Conservation (phyloP, 169 alveolate genomes). For the Besnoitia besnoiti region DNA sequence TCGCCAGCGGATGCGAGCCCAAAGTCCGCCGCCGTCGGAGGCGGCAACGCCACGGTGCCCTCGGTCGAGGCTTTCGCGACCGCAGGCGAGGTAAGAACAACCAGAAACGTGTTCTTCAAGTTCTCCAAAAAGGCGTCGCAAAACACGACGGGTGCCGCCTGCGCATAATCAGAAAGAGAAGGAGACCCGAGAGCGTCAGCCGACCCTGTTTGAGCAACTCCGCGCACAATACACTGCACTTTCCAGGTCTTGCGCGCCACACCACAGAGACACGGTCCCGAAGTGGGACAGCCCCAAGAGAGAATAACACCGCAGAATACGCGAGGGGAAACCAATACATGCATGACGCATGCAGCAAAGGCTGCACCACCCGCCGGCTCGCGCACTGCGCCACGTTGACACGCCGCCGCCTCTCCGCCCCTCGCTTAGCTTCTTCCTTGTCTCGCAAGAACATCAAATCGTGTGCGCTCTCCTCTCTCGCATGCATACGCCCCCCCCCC, state of each 20-base stretch:
- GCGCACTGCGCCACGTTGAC: no score
- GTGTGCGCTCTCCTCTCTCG: background rate
- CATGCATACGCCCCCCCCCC: background rate
- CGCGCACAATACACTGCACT: no score
- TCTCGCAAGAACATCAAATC: background rate
- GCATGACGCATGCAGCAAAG: background rate
- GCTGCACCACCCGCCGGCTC: background rate
- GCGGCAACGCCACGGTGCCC: constrained; percentile 5
- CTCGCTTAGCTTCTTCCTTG: no score
- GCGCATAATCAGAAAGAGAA: constrained; percentile 20
- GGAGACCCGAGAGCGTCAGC: no score
- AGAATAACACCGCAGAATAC: background rate
- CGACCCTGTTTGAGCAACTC: no score
- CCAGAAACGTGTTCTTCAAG: constrained; percentile 66
- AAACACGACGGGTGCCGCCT: constrained; percentile 64
- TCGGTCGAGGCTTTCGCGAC: constrained; percentile 45
- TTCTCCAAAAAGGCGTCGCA: constrained; percentile 65
- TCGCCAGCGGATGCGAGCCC: background rate
- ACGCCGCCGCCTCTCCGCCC: no score
- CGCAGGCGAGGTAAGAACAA: constrained; percentile 66
- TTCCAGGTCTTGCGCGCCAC: no score
- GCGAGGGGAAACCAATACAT: no score
- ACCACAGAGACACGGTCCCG: no score
- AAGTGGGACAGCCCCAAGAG: background rate
- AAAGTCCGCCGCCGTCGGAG: constrained; percentile 44